Conservation (phyloP, 352 stramenopile species). For the Phytophthora constricta region DNA sequence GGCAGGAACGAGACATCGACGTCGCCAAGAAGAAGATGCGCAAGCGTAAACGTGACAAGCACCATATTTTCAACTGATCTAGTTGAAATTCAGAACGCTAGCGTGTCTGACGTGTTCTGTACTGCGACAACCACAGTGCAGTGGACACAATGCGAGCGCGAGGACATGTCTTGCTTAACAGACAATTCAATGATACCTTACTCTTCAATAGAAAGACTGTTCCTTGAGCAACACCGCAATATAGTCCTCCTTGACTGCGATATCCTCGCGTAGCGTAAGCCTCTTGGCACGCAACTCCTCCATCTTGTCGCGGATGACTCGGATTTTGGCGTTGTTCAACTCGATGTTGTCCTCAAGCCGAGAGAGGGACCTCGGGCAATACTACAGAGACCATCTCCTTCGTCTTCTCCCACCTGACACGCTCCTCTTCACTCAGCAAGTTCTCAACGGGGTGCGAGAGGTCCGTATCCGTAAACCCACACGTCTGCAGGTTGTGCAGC, state of each 20-base stretch:
- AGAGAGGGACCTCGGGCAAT: constrained; percentile 56
- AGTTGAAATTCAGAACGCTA: too few species aligned
- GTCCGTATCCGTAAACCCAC: constrained; percentile 5
- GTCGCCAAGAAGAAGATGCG: constrained; percentile 89
- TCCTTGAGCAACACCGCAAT: constrained; percentile 55
- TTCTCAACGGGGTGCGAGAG: constrained; percentile 13
- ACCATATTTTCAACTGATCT: constrained; percentile 74
- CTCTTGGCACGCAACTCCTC: constrained; percentile 58
- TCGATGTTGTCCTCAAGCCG: constrained; percentile 73
- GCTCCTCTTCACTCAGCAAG: constrained; percentile 42
- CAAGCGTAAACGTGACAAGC: constrained; percentile 82
- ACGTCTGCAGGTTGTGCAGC: constrained; percentile 36
- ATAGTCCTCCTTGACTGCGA: constrained; percentile 64
- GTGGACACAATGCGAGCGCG: background rate
- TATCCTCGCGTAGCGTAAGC: constrained; percentile 62
- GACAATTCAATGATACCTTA: background rate
- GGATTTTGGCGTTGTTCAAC: constrained; percentile 64
- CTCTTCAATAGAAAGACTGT: constrained; percentile 19
- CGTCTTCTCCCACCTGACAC: constrained; percentile 50
- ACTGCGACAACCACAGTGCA: too few species aligned
- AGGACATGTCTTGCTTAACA: background rate
- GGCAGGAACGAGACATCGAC: constrained; percentile 94
- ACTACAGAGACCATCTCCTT: constrained; percentile 61
- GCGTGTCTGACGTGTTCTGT: too few species aligned
- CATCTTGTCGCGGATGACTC: constrained; percentile 63